phyloP scores from a whole-genome alignment of 2,329 filamentous ascomycete species.

The Fusarium caatingaense region DNA sequence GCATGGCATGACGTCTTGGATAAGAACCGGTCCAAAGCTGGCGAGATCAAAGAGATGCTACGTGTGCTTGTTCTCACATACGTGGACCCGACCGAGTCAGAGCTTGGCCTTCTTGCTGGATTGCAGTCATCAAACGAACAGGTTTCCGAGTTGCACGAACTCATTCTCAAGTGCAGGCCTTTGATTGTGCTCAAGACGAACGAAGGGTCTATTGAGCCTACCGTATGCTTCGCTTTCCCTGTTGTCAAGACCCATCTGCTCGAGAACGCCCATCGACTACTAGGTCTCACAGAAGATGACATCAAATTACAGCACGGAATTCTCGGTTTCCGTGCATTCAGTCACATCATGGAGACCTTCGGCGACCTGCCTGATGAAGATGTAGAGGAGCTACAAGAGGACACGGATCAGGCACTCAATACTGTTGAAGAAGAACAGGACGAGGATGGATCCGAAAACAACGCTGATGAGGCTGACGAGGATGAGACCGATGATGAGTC shows the following conservation, averaged over 20 bases:
- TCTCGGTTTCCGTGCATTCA: constrained; percentile 53
- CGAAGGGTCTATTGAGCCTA: constrained; percentile 33
- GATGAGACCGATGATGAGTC: neutral
- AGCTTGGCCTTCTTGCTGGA: constrained; percentile 54
- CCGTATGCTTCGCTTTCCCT: constrained; percentile 15
- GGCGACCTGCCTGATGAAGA: constrained; percentile 39
- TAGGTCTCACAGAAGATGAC: constrained; percentile 53
- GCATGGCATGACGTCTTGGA: constrained; percentile 54
- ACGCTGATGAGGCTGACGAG: constrained; percentile 13
- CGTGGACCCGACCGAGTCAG: constrained; percentile 54
- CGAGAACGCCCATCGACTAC: constrained; percentile 50
- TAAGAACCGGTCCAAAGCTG: constrained; percentile 47
- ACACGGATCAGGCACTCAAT: neutral
- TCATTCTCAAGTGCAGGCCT: constrained; percentile 55
- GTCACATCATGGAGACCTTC: constrained; percentile 52
- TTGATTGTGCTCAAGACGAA: constrained; percentile 43
- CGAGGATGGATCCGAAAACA: neutral
- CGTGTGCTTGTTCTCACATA: constrained; percentile 56
- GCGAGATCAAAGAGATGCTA: constrained; percentile 57
- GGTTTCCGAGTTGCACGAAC: constrained; percentile 48
- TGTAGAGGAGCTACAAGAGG: constrained; percentile 2
- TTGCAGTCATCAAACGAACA: constrained; percentile 48
- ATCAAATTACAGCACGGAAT: constrained; percentile 57
- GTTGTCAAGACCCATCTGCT: constrained; percentile 55
- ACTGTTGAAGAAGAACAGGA: neutral